These are phyloP conservation scores for Corchorus olitorius DNA, from an alignment of 345 rosid species.

Conservation along the genomic window DNA sequence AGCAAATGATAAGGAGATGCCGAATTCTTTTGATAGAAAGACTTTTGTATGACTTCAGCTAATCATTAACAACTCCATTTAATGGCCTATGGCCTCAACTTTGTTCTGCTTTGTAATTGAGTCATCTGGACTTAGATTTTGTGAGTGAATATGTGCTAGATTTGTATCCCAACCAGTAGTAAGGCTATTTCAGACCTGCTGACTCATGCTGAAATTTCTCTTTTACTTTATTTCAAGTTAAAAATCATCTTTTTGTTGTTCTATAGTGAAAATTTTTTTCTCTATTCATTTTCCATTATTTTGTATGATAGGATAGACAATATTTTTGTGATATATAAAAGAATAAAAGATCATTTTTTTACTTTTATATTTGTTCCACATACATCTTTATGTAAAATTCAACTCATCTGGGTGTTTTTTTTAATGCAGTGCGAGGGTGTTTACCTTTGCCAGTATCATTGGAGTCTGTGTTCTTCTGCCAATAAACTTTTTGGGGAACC, in stretches of 20 bases:
- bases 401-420: neutral
- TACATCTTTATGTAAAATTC: neutral
- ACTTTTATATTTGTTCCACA: neutral
- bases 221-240: neutral
- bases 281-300: neutral
- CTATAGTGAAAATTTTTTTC: neutral
- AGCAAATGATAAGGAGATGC: neutral
- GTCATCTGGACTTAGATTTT: neutral
- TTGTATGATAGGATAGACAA: neutral
- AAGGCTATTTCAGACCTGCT: neutral
- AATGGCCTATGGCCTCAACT: neutral
- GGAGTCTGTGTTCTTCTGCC: constrained; percentile 85
- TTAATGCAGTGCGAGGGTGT: constrained; percentile 65
- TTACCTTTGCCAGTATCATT: constrained; percentile 59
- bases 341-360: neutral
- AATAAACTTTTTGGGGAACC: constrained; percentile 74
- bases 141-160: neutral
- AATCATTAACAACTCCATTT: neutral
- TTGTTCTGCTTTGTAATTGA: neutral
- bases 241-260: neutral
- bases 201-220: neutral
- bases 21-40: constrained; percentile 1
- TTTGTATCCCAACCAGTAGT: neutral
- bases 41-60: neutral
- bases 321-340: neutral